Evolutionary conservation across 2,329 filamentous ascomycete species (phyloP).

Genomic region (Ascochyta viciae-villosae): DNA sequence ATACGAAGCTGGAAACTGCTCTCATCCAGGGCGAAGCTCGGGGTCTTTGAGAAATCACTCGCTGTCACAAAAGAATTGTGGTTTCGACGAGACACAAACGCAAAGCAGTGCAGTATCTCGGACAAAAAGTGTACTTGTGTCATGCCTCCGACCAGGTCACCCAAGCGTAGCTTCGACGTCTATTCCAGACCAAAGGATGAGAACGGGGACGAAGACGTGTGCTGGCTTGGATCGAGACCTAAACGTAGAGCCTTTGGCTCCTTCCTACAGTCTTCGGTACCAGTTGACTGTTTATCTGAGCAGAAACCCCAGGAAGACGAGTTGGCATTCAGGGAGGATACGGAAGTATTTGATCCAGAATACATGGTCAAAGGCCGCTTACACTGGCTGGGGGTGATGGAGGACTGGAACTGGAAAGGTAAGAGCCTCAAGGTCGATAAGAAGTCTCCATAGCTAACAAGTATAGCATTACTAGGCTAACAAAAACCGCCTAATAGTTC

Average conservation of each 20-base stretch:
- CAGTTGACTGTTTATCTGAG: not conserved
- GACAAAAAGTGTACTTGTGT: slow-evolving; percentile 15
- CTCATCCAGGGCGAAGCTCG: slow-evolving; percentile 68
- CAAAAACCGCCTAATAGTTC: too few species aligned
- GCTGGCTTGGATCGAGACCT: slow-evolving; percentile 27
- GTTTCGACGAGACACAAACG: slow-evolving; percentile 65
- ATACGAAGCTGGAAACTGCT: slow-evolving; percentile 68
- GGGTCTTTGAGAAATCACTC: slow-evolving; percentile 70
- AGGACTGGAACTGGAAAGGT: slow-evolving; percentile 77
- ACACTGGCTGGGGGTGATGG: slow-evolving; percentile 76
- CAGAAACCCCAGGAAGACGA: slow-evolving; percentile 35
- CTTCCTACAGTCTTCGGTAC: not conserved
- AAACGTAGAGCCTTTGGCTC: slow-evolving; percentile 28
- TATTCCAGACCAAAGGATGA: slow-evolving; percentile 19
- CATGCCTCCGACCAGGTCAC: slow-evolving; percentile 17
- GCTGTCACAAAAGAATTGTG: slow-evolving; percentile 73
- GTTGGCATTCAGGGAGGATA: slow-evolving; percentile 19
- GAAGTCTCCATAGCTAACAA: not conserved
- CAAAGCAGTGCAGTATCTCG: slow-evolving; percentile 36
- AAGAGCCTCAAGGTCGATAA: slow-evolving; percentile 34
- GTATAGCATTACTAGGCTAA: slow-evolving; percentile 9
- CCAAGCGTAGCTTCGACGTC: slow-evolving; percentile 35
- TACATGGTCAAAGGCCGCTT: slow-evolving; percentile 70
- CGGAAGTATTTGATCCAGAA: slow-evolving; percentile 61
- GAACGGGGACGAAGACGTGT: slow-evolving; percentile 26